Base-by-base conservation (phyloP, 768 basidiomycete genomes). In the Hemileccinum rubropunctum region DNA sequence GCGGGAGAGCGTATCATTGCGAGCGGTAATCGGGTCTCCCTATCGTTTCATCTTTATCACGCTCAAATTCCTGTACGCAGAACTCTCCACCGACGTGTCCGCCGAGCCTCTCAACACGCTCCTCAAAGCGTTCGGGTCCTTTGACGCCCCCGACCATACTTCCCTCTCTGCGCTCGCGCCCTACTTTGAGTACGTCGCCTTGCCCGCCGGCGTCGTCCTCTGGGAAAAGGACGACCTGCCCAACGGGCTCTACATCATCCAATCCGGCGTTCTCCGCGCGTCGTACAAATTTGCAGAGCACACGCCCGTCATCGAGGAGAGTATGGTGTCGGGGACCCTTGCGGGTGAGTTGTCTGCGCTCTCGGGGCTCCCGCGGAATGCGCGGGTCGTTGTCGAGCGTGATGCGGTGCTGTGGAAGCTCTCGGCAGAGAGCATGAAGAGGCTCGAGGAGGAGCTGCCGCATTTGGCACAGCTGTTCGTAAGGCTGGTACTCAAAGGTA, bases 271-370 rank as follows among this genome's bases (percentile, higher is more conserved):
- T 28, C 74, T 99, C 28, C 76, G 89, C 10, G 95, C 95, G 0
- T 78, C 78, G 17, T 98, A 98, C 69, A 68, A 73, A 39, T 95
- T 93, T 62, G 82, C 82, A 3, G 82, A 82, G 42, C 80, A 88
- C 56, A 71, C 80, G 6, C 78, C 80, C 21, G 65, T 70, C 6
- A 82, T 92, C 42, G 86, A 89, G 60, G 93, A 95, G 70, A 90
- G 88, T 2, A 95, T 95, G 93, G 91, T 95, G 0, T 83, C 91
- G 4, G 95, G 94, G 3, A 92, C 93, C 0, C 72, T 98, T 3
- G 91, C 95, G 10, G 95, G 95, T 0, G 95, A 98, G 68, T 67
- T 99, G 45, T 86, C 91, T 0, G 89, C 88, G 33, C 71, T 99
- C 12, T 84, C 93, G 9, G 83, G 82, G 18, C 75, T 86, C 17